A percentile compares a stretch with the other conserved stretches of the same genome.
These are phyloP conservation scores for Verticillium nonalfalfae DNA, from an alignment of 2,329 filamentous ascomycete genomes.

Conservation along the genomic window DNA sequence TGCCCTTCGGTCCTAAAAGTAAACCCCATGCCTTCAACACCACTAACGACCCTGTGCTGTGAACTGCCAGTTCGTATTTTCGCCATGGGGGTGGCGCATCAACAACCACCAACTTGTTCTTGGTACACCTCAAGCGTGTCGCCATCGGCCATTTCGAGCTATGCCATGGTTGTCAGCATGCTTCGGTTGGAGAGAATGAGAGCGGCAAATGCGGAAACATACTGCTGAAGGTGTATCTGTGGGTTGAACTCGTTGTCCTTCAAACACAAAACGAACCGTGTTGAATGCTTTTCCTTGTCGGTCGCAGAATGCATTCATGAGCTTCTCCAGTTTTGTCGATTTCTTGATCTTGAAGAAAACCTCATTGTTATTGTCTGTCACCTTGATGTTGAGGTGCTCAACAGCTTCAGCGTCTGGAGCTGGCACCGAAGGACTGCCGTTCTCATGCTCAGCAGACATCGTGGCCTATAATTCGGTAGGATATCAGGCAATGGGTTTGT, in stretches of 20 bases:
- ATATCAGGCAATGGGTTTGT: not conserved
- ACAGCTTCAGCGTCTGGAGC: slow-evolving; percentile 31
- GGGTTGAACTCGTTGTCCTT: slow-evolving; percentile 86
- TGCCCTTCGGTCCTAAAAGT: not conserved
- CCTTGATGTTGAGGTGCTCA: slow-evolving; percentile 98
- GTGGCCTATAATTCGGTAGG: slow-evolving; percentile 5
- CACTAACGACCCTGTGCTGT: not conserved
- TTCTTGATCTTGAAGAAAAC: slow-evolving; percentile 99
- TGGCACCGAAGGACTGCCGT: slow-evolving; percentile 33
- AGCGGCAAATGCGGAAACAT: slow-evolving; percentile 34
- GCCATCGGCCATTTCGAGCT: slow-evolving; percentile 96
- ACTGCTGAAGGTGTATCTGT: slow-evolving; percentile 89
- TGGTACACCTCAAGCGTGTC: slow-evolving; percentile 97
- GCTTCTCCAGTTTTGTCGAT: slow-evolving; percentile 89
- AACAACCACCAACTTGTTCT: slow-evolving; percentile 81
- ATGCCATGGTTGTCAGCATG: slow-evolving; percentile 14
- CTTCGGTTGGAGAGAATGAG: not conserved
- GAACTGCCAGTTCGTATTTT: not conserved
- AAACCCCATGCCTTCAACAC: not conserved
- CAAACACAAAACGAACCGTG: slow-evolving; percentile 91
- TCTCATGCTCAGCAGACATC: slow-evolving; percentile 48
- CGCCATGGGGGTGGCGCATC: not conserved
- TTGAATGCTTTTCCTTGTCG: slow-evolving; percentile 81
- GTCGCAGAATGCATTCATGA: slow-evolving; percentile 98
- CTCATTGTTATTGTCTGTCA: slow-evolving; percentile 98